These are phyloP conservation scores for Aspergillus sp. DNA, from an alignment of 2,329 filamentous ascomycete genomes.

Conservation along the genomic window DNA sequence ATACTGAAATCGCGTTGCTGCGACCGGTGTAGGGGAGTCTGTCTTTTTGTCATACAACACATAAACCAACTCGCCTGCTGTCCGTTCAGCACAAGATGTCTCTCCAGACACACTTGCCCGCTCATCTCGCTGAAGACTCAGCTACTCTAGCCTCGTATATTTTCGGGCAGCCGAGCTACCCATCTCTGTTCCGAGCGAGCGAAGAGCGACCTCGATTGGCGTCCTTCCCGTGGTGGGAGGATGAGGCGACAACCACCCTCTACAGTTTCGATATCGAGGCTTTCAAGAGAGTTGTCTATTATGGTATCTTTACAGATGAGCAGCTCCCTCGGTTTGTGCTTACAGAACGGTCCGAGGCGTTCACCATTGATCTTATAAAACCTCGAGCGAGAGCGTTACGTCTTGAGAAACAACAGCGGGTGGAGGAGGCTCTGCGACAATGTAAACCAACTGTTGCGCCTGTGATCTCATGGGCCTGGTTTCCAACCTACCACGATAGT, in stretches of 20 bases:
- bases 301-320: constrained; percentile 36
- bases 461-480: constrained; percentile 37
- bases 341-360: constrained; percentile 34
- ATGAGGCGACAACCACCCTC: constrained; percentile 38
- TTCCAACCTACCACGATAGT: constrained; percentile 27
- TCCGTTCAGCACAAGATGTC: constrained; percentile 9
- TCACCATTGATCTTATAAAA: constrained; percentile 31
- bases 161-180: constrained; percentile 24
- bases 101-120: constrained; percentile 7
- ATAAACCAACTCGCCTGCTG: neutral
- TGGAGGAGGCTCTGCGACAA: constrained; percentile 40
- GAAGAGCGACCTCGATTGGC: constrained; percentile 35
- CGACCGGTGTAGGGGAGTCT: neutral
- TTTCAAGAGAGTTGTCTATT: constrained; percentile 39
- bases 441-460: constrained; percentile 26
- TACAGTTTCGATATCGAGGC: constrained; percentile 40
- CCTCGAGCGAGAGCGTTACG: constrained; percentile 27
- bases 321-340: constrained; percentile 37
- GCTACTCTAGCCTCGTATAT: constrained; percentile 9
- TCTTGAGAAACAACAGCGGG: constrained; percentile 38
- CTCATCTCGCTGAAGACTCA: constrained; percentile 4
- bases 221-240: constrained; percentile 43
- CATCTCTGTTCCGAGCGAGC: constrained; percentile 29
- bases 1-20: constrained; percentile 2
- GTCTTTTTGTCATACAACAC: neutral